Evolutionary conservation across 2,329 filamentous ascomycete species (phyloP).

Genomic region (Pseudopithomyces maydicus): DNA sequence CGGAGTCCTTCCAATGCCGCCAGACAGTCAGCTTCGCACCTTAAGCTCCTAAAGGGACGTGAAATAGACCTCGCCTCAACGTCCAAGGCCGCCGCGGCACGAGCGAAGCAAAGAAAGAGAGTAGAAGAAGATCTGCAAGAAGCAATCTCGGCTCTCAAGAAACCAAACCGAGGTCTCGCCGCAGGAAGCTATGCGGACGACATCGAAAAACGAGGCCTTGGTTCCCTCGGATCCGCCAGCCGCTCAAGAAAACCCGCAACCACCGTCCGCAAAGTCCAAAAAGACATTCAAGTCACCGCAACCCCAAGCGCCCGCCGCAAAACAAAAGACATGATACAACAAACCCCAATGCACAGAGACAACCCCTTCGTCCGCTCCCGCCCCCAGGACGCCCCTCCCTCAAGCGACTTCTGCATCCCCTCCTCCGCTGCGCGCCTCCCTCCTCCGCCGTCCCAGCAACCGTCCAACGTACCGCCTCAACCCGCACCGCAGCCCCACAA

Average conservation of each 20-base stretch:
- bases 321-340: conserved; percentile 38
- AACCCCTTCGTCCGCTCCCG: conserved; percentile 28
- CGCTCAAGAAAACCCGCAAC: conserved; percentile 36
- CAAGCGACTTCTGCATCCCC: conserved; percentile 44
- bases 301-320: conserved; percentile 47
- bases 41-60: conserved; percentile 55
- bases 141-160: conserved; percentile 74
- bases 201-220: conserved; percentile 61
- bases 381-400: conserved; percentile 22
- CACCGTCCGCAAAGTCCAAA: conserved; percentile 32
- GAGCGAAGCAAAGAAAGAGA: conserved; percentile 67
- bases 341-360: conserved; percentile 34
- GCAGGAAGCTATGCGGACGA: conserved; percentile 70
- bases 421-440: conserved; percentile 46
- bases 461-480: conserved; percentile 34
- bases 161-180: conserved; percentile 74
- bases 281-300: conserved; percentile 48
- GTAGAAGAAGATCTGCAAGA: conserved; percentile 73
- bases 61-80: conserved; percentile 61
- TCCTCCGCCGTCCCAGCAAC: conserved; percentile 32
- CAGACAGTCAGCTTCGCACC: conserved; percentile 45
- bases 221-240: conserved; percentile 24
- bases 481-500: conserved; percentile 29
- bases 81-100: conserved; percentile 59
- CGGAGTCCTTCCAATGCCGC: conserved; percentile 49